phyloP scores from a whole-genome alignment of 163 green algal genomes.

The Scenedesmus sp. region DNA sequence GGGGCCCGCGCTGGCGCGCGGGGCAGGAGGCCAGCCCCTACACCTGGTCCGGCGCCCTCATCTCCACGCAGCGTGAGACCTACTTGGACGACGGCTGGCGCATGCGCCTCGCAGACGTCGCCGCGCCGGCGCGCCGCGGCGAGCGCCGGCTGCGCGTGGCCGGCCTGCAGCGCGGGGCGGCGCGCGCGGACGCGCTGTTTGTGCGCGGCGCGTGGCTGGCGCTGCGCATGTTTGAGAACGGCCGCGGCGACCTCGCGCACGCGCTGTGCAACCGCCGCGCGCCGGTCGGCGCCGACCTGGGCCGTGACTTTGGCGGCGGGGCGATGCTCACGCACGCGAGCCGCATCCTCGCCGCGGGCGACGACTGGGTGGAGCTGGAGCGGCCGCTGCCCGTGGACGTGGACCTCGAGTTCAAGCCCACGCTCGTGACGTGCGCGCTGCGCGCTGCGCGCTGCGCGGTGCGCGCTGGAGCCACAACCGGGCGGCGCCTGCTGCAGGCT shows the following conservation, averaged over 20 bases:
- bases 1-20: not conserved
- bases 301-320: not conserved
- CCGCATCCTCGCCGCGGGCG: conserved; percentile 12
- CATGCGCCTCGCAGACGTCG: not conserved
- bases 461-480: no score
- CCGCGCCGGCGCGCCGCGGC: conserved; percentile 3
- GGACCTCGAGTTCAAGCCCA: not conserved
- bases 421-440: not conserved
- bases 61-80: not conserved
- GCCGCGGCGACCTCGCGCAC: conserved; percentile 3
- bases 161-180: not conserved
- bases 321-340: conserved; percentile 18
- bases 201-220: conserved; percentile 5
- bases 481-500: no score
- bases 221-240: conserved; percentile 14
- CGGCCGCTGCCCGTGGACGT: conserved; percentile 34
- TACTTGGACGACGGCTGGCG: not conserved
- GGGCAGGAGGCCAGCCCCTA: conserved; percentile 10
- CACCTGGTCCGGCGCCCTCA: conserved; percentile 10
- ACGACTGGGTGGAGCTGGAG: conserved; percentile 20
- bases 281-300: not conserved
- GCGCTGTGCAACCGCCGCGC: conserved; percentile 12
- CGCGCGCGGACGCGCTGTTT: not conserved
- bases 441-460: no score
- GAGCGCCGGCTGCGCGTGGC: not conserved